Conservation (phyloP, 2,329 filamentous ascomycete species). For the Verticillium alfalfae region DNA sequence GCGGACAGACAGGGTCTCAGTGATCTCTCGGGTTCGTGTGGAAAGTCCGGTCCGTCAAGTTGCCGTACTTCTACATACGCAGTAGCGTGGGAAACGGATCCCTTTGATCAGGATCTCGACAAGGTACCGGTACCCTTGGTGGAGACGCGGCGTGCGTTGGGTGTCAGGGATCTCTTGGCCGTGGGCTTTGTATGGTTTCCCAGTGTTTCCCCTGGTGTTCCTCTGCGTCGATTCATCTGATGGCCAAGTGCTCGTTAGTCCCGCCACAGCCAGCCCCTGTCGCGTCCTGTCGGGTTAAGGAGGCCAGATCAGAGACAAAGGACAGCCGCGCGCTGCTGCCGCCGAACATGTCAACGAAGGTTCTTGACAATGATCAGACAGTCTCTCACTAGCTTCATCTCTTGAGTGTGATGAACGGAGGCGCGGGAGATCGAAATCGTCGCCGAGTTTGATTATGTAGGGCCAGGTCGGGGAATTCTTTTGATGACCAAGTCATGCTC, state of each 20-base stretch:
- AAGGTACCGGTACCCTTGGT: neutral
- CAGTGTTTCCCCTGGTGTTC: neutral
- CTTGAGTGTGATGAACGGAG: neutral
- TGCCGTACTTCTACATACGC: neutral
- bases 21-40: neutral
- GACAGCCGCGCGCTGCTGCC: neutral
- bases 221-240: neutral
- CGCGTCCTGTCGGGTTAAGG: neutral
- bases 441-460: neutral
- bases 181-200: neutral
- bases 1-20: neutral
- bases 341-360: neutral
- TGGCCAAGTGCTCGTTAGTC: neutral
- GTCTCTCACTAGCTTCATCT: neutral
- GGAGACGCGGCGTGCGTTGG: neutral
- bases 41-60: neutral
- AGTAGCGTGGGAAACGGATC: neutral
- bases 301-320: neutral
- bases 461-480: neutral
- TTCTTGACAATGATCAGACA: neutral
- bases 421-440: neutral
- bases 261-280: neutral
- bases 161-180: neutral
- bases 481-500: constrained; percentile 1
- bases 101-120: neutral